Evolutionary conservation across 2,329 filamentous ascomycete species (phyloP).

Genomic region (Pestalotiopsis sp.): DNA sequence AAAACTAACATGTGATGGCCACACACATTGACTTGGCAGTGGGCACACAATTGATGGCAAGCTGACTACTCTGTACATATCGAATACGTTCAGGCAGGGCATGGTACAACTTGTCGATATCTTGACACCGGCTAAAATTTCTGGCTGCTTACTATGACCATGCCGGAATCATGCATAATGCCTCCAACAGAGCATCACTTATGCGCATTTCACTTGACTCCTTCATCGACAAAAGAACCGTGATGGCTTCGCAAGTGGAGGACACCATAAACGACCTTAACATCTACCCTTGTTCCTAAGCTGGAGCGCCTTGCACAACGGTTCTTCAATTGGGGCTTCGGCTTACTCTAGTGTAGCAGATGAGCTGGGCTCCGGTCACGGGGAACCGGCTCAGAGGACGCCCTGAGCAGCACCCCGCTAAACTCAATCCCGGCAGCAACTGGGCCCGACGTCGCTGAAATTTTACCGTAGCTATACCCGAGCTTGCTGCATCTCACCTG

Average conservation of each 20-base stretch:
- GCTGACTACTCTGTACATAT: too few relatives aligned
- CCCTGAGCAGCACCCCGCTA: background rate
- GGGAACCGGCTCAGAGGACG: background rate
- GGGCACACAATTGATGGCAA: too few relatives aligned
- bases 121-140: background rate
- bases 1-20: background rate
- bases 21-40: background rate
- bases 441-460: conserved; percentile 4
- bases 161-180: background rate
- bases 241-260: background rate
- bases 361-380: conserved; percentile 1
- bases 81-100: too few relatives aligned
- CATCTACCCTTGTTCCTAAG: background rate
- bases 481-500: background rate
- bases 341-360: background rate
- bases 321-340: background rate
- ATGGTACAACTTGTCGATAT: background rate
- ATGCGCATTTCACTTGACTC: background rate
- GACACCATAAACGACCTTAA: background rate
- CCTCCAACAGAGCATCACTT: background rate
- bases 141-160: background rate
- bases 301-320: background rate
- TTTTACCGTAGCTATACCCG: background rate
- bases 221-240: background rate
- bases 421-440: background rate